Percentiles rank a stretch among this genome's conserved stretches.
These are phyloP conservation scores for Verticillium zaregamsianum DNA, from an alignment of 2,329 filamentous ascomycete species.

Conservation along the genomic window DNA sequence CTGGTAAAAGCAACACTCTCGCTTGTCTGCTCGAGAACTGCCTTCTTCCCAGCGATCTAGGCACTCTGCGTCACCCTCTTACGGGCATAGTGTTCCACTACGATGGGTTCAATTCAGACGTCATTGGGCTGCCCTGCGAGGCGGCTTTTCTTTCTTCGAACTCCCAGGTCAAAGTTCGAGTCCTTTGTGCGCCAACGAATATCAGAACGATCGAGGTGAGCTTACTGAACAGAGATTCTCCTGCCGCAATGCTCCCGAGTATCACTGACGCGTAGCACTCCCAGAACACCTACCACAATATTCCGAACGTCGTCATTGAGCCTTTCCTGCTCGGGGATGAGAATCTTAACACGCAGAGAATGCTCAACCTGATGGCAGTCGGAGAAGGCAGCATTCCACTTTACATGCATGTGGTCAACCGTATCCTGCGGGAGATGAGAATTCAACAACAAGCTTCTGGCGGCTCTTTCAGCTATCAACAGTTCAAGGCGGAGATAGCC, in stretches of 20 bases:
- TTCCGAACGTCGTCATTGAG: slow-evolving; percentile 42
- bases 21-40: slow-evolving; percentile 55
- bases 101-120: slow-evolving; percentile 48
- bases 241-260: not conserved
- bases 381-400: slow-evolving; percentile 41
- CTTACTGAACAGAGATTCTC: not conserved
- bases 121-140: slow-evolving; percentile 50
- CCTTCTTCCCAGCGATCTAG: slow-evolving; percentile 39
- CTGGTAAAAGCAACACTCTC: slow-evolving; percentile 60
- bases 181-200: slow-evolving; percentile 53
- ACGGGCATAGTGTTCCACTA: slow-evolving; percentile 64
- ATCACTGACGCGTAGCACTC: not conserved
- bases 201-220: slow-evolving; percentile 25
- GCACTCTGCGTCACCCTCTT: slow-evolving; percentile 44
- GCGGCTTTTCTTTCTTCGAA: slow-evolving; percentile 50
- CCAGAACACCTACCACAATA: slow-evolving; percentile 33
- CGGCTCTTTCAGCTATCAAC: slow-evolving; percentile 41
- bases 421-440: slow-evolving; percentile 54
- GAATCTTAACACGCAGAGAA: slow-evolving; percentile 52
- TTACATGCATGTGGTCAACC: slow-evolving; percentile 52
- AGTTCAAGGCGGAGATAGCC: slow-evolving; percentile 36
- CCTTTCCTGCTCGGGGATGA: slow-evolving; percentile 45
- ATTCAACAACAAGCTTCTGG: slow-evolving; percentile 33
- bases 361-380: slow-evolving; percentile 58
- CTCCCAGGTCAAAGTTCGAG: slow-evolving; percentile 39